These are phyloP conservation scores for Coix lacrymajobi DNA, from an alignment of 176 grass and related monocot species.

Conservation along the genomic window DNA sequence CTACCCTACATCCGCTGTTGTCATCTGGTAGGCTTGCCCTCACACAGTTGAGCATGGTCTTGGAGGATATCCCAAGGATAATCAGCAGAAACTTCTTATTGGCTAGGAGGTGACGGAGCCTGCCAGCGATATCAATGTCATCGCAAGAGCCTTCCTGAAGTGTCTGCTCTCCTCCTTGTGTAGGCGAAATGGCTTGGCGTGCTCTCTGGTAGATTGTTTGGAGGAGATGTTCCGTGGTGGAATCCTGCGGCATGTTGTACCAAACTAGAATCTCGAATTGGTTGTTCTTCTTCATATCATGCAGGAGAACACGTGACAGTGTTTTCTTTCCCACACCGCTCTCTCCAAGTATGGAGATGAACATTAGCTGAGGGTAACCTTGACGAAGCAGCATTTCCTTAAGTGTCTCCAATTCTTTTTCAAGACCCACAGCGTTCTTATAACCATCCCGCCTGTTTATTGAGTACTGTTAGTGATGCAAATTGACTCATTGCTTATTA, in stretches of 20 bases:
- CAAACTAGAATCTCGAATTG: background rate
- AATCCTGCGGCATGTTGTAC: background rate
- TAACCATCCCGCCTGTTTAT: background rate
- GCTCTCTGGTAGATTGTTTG: background rate
- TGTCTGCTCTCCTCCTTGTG: background rate
- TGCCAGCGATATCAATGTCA: background rate
- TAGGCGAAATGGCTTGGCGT: no score
- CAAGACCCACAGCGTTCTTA: background rate
- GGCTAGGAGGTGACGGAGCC: background rate
- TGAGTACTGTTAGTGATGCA: background rate
- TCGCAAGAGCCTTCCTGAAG: background rate
- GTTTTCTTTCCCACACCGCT: background rate
- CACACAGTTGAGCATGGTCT: background rate
- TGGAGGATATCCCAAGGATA: background rate
- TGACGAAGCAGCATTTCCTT: background rate
- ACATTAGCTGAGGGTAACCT: background rate
- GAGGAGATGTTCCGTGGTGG: background rate
- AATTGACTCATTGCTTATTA: no score
- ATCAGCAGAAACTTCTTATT: conserved; percentile 7
- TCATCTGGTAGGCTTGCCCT: conserved; percentile 5
- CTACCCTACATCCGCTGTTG: background rate
- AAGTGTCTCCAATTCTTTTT: background rate
- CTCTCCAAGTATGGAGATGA: conserved; percentile 16
- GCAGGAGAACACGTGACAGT: background rate
- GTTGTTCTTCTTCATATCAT: background rate